Conservation (phyloP, 345 rosid genomes). For the Eucalyptus curtisii region DNA sequence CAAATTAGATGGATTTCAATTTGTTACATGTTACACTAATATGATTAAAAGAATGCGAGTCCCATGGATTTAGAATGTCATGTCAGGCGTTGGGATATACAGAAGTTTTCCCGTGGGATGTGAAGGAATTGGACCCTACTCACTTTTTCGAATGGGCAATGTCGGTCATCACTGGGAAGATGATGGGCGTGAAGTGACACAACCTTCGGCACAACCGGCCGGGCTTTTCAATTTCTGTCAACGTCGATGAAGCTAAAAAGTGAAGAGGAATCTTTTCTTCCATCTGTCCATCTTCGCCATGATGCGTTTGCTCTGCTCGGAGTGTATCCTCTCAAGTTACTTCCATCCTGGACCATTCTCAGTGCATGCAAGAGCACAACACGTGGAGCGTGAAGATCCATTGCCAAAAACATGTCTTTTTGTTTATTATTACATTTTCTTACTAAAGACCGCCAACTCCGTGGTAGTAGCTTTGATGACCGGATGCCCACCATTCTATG, state of each 20-base stretch:
- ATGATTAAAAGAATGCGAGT: background rate
- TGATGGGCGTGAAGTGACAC: background rate
- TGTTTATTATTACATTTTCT: background rate
- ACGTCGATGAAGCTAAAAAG: background rate
- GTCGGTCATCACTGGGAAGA: background rate
- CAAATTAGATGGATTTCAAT: background rate
- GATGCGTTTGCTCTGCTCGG: background rate
- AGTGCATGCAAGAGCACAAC: background rate
- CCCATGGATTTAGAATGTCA: background rate
- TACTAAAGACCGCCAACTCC: background rate
- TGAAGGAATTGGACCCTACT: background rate
- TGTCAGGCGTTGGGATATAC: background rate
- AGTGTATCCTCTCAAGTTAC: background rate
- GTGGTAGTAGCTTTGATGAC: background rate
- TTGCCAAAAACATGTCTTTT: background rate
- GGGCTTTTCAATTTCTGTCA: background rate
- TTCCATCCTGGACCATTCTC: background rate
- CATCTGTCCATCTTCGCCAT: background rate
- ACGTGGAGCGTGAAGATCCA: background rate
- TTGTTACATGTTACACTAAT: background rate
- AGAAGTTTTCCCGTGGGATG: background rate
- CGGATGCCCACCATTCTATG: background rate
- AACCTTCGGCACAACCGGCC: background rate
- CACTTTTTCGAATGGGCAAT: background rate
- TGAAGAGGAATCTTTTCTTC: background rate